These are phyloP conservation scores for Nigrospora oryzae DNA, from an alignment of 2,329 filamentous ascomycete species.

Conservation along the genomic window DNA sequence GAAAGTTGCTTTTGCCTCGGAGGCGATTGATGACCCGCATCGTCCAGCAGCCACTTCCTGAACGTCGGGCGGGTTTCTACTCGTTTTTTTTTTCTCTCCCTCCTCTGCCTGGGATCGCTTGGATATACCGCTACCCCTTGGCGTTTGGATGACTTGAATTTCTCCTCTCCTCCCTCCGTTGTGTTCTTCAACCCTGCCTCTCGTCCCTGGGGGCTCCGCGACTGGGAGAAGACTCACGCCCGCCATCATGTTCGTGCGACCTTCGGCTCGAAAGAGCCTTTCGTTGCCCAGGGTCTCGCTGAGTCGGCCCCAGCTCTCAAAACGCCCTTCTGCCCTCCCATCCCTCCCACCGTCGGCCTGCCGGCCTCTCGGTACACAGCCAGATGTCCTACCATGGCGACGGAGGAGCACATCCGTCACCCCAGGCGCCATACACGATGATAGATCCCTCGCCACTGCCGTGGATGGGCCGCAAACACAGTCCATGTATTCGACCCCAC, in stretches of 20 bases:
- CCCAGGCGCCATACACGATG: slow-evolving; percentile 5
- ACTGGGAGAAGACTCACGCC: too few relatives aligned
- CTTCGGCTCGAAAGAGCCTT: slow-evolving; percentile 14
- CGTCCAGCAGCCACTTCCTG: too few relatives aligned
- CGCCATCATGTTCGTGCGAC: slow-evolving; percentile 16
- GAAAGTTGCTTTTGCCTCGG: too few relatives aligned
- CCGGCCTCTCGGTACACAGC: slow-evolving; percentile 14
- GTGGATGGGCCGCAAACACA: slow-evolving; percentile 10
- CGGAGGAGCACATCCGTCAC: slow-evolving; percentile 8
- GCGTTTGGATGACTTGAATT: too few relatives aligned
- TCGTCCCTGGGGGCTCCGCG: too few relatives aligned
- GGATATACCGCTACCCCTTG: too few relatives aligned
- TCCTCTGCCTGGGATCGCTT: too few relatives aligned
- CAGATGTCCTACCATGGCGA: slow-evolving; percentile 12
- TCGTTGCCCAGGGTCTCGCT: slow-evolving; percentile 11
- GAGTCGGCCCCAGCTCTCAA: slow-evolving; percentile 11
- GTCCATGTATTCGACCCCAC: neutral
- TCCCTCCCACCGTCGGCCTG: slow-evolving; percentile 5
- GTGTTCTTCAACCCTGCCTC: too few relatives aligned
- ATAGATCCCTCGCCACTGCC: slow-evolving; percentile 19
- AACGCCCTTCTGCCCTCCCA: slow-evolving; percentile 8
- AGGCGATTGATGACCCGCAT: too few relatives aligned
- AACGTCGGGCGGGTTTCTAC: too few relatives aligned
- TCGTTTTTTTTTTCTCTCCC: too few relatives aligned
- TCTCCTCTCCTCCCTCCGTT: neutral